Evolutionary conservation across 148 eudicot genomes (phyloP), one percentile per base, ranked within the genome.

Genomic region (Euryodendron excelsum): DNA sequence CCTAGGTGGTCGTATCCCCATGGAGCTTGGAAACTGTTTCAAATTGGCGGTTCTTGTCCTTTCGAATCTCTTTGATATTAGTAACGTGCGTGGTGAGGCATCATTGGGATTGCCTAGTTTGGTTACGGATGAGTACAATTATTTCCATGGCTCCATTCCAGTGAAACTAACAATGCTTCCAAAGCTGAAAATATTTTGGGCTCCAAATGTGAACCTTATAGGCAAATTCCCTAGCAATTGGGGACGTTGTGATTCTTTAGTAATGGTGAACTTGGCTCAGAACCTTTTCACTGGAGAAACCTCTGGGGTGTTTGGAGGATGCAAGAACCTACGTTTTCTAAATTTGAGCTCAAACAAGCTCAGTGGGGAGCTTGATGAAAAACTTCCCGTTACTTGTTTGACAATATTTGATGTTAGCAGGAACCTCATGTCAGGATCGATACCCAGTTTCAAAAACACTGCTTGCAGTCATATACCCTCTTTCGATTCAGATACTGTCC

Each of bases 31-130:
- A 15, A 77, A 78, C 23, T 90, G 94, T 79, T 62, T 68, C 53
- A 79, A 85, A 45, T 72, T 90, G 73, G 84, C 90, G 33, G 87
- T 87, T 80, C 88, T 90, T 76, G 88, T 90, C 78, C 79, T 90
- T 71, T 78, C 90, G 0, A 82, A 73, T 74, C 63, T 74, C 53
- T 81, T 76, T 77, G 62, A 76, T 65, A 30, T 67, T 55, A 28
- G 56, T 44, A 64, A 14, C 20, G 15, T 5, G 25, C 7, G 8
- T 34, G 28, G n/a, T 33, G 10, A 80, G 58, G 37, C 23, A 60
- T 7, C 69, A 31, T 41, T 36, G 33, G 65, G 53, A 8, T 0
- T 15, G n/a, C 45, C 44, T 50, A 74, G 58, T 36, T 69, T 59
- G 77, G 52, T 68, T 50, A 45, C 5, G 68, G 56, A 69, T 21